A percentile compares a stretch with the other conserved stretches of the same genome.
Evolutionary conservation across 768 basidiomycete species (phyloP).

Genomic region (Psilocybe cyanescens): DNA sequence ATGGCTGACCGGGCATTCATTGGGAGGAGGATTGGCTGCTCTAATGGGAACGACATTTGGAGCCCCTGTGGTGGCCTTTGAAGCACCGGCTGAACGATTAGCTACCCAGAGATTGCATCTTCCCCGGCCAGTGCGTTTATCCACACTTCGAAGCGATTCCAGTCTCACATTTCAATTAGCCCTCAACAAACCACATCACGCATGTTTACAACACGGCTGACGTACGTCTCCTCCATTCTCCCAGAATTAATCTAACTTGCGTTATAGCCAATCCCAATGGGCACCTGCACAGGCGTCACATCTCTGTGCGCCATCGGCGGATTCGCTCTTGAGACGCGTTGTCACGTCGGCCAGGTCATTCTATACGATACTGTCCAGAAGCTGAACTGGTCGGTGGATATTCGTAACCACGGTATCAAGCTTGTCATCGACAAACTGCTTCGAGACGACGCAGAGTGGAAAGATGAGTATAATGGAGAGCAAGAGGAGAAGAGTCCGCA

Average conservation of each 20-base stretch:
- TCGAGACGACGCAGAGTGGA: constrained; percentile 25
- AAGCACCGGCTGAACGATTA: constrained; percentile 75
- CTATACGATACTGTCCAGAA: constrained; percentile 86
- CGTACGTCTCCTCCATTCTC: constrained; percentile 30
- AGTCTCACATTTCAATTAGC: constrained; percentile 40
- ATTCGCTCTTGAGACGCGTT: constrained; percentile 86
- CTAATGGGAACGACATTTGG: constrained; percentile 91
- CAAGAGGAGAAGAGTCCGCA: constrained; percentile 13
- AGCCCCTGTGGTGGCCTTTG: constrained; percentile 89
- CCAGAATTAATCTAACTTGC: background rate
- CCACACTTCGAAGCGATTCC: background rate
- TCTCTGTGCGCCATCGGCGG: constrained; percentile 60
- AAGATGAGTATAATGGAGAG: constrained; percentile 25
- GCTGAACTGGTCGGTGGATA: constrained; percentile 77
- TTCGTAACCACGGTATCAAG: constrained; percentile 73
- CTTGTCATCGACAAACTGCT: constrained; percentile 59
- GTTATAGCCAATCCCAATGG: constrained; percentile 83
- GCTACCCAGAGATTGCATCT: constrained; percentile 84
- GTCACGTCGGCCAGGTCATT: constrained; percentile 84
- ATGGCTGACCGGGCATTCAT: constrained; percentile 83
- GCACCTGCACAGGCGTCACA: constrained; percentile 73
- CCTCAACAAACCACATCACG: constrained; percentile 74
- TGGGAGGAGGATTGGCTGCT: constrained; percentile 86
- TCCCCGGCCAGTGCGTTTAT: constrained; percentile 70
- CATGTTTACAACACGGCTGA: constrained; percentile 95